These are phyloP conservation scores for Cucurbitaria berberidis DNA, from an alignment of 2,329 filamentous ascomycete genomes.

Conservation along the genomic window DNA sequence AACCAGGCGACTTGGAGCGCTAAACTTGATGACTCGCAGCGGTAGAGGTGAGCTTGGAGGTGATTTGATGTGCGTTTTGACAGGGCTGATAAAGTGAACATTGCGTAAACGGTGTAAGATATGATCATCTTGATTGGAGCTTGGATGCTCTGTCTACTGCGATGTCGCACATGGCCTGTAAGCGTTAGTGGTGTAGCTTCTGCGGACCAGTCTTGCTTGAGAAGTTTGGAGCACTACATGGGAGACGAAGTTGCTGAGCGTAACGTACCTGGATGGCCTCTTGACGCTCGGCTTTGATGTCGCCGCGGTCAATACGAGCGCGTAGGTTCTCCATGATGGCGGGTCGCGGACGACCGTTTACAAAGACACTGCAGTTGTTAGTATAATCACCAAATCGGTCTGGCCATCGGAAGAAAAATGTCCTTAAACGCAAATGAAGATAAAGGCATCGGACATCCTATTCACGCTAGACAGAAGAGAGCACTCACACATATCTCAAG, in stretches of 20 bases:
- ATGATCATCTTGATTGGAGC: slow-evolving; percentile 25
- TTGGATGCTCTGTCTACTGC: slow-evolving; percentile 79
- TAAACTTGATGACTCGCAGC: too few relatives aligned
- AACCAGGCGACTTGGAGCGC: too few relatives aligned
- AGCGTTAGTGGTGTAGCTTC: neutral
- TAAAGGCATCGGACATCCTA: neutral
- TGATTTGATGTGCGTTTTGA: too few relatives aligned
- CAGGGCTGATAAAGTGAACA: neutral
- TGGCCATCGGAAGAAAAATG: too few relatives aligned
- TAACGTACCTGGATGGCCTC: slow-evolving; percentile 70
- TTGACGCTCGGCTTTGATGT: slow-evolving; percentile 70
- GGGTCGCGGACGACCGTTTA: slow-evolving; percentile 76
- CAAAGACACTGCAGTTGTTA: slow-evolving; percentile 69
- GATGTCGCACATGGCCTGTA: slow-evolving; percentile 80
- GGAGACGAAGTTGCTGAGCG: slow-evolving; percentile 41
- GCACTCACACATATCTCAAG: slow-evolving; percentile 73
- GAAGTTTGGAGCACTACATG: too few relatives aligned
- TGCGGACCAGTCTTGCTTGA: neutral
- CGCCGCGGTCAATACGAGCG: slow-evolving; percentile 70
- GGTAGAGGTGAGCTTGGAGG: too few relatives aligned
- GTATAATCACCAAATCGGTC: neutral
- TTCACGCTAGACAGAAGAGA: neutral
- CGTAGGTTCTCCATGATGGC: slow-evolving; percentile 85
- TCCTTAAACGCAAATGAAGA: too few relatives aligned
- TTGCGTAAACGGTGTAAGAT: neutral